Evolutionary conservation across 805 yeast species (phyloP).

Genomic region (Candida namnaoensis): DNA sequence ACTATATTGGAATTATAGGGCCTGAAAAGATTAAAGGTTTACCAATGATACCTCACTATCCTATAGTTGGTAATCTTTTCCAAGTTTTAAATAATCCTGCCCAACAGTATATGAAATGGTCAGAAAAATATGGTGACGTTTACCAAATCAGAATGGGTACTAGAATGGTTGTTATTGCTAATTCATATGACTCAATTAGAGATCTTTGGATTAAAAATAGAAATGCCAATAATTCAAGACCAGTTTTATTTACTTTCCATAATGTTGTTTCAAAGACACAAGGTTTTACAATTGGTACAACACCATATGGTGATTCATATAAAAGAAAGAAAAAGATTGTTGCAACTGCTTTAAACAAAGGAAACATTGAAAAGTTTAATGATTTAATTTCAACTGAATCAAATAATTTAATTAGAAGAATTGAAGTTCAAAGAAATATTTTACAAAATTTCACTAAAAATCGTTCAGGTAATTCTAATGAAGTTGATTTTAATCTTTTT

Average conservation of each 20-base stretch:
- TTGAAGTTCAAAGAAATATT: slow-evolving; percentile 5
- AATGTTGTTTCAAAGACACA: slow-evolving; percentile 43
- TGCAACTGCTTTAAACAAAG: slow-evolving; percentile 31
- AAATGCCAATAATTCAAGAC: slow-evolving; percentile 56
- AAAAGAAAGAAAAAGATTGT: slow-evolving; percentile 38
- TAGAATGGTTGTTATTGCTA: slow-evolving; percentile 53
- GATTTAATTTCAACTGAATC: slow-evolving; percentile 31
- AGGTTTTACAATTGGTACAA: slow-evolving; percentile 58
- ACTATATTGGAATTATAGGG: slow-evolving; percentile 13
- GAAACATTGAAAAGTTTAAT: slow-evolving; percentile 22
- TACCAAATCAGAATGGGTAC: slow-evolving; percentile 60
- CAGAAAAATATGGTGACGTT: slow-evolving; percentile 32
- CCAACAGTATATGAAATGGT: slow-evolving; percentile 34
- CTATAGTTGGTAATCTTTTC: slow-evolving; percentile 42
- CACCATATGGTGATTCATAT: slow-evolving; percentile 45
- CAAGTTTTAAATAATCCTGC: slow-evolving; percentile 43
- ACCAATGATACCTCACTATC: slow-evolving; percentile 35
- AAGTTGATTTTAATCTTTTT: slow-evolving; percentile 30
- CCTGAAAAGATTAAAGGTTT: slow-evolving; percentile 28
- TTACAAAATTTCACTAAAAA: not conserved
- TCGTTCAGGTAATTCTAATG: slow-evolving; percentile 6
- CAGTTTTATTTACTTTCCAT: slow-evolving; percentile 61
- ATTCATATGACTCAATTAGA: slow-evolving; percentile 46
- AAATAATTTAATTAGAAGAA: slow-evolving; percentile 17
- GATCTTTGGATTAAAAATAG: slow-evolving; percentile 44